Evolutionary conservation across 768 basidiomycete species (phyloP).

Genomic region (Boletus edulis): DNA sequence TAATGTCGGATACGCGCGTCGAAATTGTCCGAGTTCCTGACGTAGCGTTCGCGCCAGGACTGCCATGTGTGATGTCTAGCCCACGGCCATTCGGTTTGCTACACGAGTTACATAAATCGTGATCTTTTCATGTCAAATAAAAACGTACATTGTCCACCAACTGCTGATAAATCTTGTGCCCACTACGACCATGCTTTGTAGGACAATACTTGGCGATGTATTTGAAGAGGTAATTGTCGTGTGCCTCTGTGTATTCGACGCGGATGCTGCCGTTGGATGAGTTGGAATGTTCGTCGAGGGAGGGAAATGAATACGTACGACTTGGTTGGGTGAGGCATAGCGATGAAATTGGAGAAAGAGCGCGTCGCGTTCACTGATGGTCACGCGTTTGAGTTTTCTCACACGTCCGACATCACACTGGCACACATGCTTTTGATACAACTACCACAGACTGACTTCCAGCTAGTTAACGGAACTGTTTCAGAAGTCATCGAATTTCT

Average conservation of each 20-base stretch:
- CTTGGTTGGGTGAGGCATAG: not conserved
- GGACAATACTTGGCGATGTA: slow-evolving; percentile 53
- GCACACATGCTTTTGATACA: no score
- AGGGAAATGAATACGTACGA: not conserved
- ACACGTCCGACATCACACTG: not conserved
- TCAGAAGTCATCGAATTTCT: not conserved
- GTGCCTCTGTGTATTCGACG: slow-evolving; percentile 33
- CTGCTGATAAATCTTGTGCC: slow-evolving; percentile 42
- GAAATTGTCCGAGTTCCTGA: slow-evolving; percentile 40
- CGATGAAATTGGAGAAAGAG: not conserved
- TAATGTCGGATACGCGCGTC: slow-evolving; percentile 42
- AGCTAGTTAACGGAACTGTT: not conserved
- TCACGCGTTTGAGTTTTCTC: not conserved
- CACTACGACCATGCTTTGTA: slow-evolving; percentile 38
- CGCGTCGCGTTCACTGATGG: not conserved
- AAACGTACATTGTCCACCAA: slow-evolving; percentile 47
- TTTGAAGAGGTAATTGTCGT: slow-evolving; percentile 43
- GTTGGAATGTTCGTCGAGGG: not conserved
- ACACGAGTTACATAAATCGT: not conserved
- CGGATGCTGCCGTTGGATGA: slow-evolving; percentile 18
- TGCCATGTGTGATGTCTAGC: slow-evolving; percentile 49
- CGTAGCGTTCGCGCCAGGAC: slow-evolving; percentile 67
- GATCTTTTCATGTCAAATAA: not conserved
- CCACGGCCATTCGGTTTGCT: slow-evolving; percentile 53
- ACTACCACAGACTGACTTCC: no score